Base-by-base conservation (phyloP, 768 basidiomycete species). In the Suillus bovinus region DNA sequence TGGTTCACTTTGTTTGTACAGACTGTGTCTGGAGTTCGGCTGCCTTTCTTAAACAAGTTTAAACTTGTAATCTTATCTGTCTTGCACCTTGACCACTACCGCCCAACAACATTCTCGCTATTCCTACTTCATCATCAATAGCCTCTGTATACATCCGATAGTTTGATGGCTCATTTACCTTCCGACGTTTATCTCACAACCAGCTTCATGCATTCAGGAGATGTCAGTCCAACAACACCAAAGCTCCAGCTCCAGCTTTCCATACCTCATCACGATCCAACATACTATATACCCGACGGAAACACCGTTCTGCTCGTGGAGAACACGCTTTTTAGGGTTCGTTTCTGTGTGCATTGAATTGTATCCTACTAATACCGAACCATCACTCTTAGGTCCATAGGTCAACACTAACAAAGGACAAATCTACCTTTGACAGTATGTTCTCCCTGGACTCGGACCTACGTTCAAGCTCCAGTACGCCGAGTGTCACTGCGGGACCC, bases 271-370 rank as follows among this genome's bases (percentile, higher is more conserved):
- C 73, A 75, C 46, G 79, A 83, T 58, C 65, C 73, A 0, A 69
- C 74, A 33, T 83, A 79, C 61, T 84, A 78, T 65, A 72, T 74
- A 53, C 73, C 73, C 0, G 73, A 73, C 61, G 81, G 79, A 24
- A 75, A 76, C 53, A 80, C 78, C 44, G 73, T 81, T 34, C 66
- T 86, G 1, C 75, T 79, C 36, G 79, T 84, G 16, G 76, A 74
- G 63, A 77, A 76, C 44, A 79, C 73, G 0, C 61, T 85, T 22
- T 85, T 85, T 76, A 83, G 82, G 77, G 84, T 85, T 67, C 38
- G 66, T 47, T 24, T 57, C 46, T 20, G 41, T 14, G 38, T 39
- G 17, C 22, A 39, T 27, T 2, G 38, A 39, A 29, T 39, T 20
- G 38, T 20, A 64, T 69, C 53, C 62, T 67, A 46, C 70, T 70